Percentiles rank a stretch among this genome's conserved stretches.
phyloP scores from a whole-genome alignment of 2,329 filamentous ascomycete species.

The Claviceps fusiformis region DNA sequence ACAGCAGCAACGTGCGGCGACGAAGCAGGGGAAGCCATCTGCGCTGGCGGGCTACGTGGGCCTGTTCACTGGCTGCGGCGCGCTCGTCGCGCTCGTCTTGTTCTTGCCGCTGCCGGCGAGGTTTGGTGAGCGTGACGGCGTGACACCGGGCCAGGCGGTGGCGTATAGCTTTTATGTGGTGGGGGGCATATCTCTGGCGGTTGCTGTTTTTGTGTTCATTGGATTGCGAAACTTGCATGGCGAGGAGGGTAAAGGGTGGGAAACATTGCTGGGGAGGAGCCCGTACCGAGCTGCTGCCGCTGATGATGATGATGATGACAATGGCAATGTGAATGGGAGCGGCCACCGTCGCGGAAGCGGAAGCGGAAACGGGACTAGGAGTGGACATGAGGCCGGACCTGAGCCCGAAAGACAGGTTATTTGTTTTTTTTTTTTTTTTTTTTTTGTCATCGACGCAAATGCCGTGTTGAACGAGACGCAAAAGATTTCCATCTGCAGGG shows the following conservation, averaged over 20 bases:
- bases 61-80: conserved; percentile 82
- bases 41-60: conserved; percentile 79
- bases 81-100: conserved; percentile 64
- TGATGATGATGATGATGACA: not conserved
- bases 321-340: not conserved
- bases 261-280: conserved; percentile 35
- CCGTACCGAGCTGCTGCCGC: conserved; percentile 10
- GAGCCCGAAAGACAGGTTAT: conserved; percentile 12
- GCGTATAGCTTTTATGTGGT: conserved; percentile 82
- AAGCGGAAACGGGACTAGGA: not conserved
- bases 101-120: conserved; percentile 80
- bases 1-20: conserved; percentile 10
- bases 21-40: conserved; percentile 32
- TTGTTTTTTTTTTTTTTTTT: not conserved
- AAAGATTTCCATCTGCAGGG: not conserved
- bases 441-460: not conserved
- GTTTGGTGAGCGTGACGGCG: conserved; percentile 58
- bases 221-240: conserved; percentile 57
- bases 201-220: conserved; percentile 64
- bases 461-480: not conserved
- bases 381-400: not conserved
- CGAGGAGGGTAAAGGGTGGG: conserved; percentile 66
- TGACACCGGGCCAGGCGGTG: conserved; percentile 61
- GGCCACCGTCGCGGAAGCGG: not conserved
- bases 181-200: conserved; percentile 52